Base-by-base conservation (phyloP, 2,329 filamentous ascomycete species). In the Calonectria pauciramosa region DNA sequence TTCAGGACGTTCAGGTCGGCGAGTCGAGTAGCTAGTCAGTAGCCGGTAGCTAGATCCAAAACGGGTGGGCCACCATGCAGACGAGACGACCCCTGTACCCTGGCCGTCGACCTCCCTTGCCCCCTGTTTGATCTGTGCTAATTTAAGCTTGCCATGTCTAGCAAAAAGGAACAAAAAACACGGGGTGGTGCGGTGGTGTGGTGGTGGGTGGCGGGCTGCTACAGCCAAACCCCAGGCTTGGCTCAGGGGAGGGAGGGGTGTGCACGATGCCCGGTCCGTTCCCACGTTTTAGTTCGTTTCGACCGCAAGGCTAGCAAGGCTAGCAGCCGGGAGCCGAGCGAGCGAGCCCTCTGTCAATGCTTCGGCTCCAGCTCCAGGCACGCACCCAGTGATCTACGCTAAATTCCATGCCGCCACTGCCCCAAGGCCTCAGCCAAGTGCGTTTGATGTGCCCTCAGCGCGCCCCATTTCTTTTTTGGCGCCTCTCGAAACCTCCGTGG, bases 221-320 rank as follows among this genome's bases (percentile, higher is more conserved):
- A 9, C 44, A 47, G n/a, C 20, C 44, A 26, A 63, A 41, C 34
- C 56, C 56, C 56, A 63, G 56, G 56, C 56, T 63, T 60, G 56
- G 56, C 34, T 60, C 56, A 60, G 32, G 56, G 56, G 56, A 28
- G 20, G 10, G 28, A 6, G 20, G 34, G 30, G 60, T 64, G 60
- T 47, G 56, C 56, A 63, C 56, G 34, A 63, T 63, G 20, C 56
- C 60, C 38, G 34, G 60, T 65, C 60, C 38, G 60, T 65, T 65
- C 60, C 60, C 60, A 65, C 60, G 60, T 65, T 65, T 65, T 65
- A 65, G 41, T 65, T 65, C 38, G 60, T 65, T 65, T 65, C 38
- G 41, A 49, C 26, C 60, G 60, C 34, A 32, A 49, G 38, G 60
- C 60, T 65, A 65, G 60, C 34, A 32, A 49, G 38, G 60, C 60